Evolutionary conservation across 148 eudicot species (phyloP), one percentile per base, ranked within the genome.

Genomic region (Dianthus caryophyllus): DNA sequence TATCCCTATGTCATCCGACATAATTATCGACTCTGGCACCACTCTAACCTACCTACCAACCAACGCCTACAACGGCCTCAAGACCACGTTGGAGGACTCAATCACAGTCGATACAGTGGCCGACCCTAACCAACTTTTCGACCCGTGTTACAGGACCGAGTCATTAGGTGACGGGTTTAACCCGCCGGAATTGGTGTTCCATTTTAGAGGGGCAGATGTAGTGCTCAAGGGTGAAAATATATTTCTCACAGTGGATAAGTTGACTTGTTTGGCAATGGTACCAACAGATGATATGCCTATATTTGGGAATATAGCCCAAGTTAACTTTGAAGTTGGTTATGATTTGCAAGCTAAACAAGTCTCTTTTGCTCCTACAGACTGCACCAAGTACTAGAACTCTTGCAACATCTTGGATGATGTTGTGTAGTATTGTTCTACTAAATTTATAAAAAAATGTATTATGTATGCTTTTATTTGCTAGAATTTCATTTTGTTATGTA

Each of bases 11-110:
- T 66, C 54, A 24, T 49, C 63, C 10, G 71, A 75, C 63, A 60
- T 79, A 1, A 46, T 75, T 41, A 72, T 79, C 58, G 82, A 79
- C 61, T 75, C 82, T 24, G 79, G 79, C 27, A 75, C 82, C 30
- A 65, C 79, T 9, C 15, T 68, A 11, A 75, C 79, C 0, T 26
- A 46, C 18, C 44, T 75, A 25, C 79, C 76, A 9, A 1, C 48
- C 2, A 41, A 21, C 17, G 47, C 71, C 2, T 79, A 75, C 31
- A 41, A 31, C 10, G 16, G 44, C 17, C n/a, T 79, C 7, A 62
- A n/a, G 59, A 16, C 54, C 0, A 71, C 71, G 2, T 21, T 74
- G 4, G 25, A 22, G 62, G 50, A 5, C 1, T 44, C 75, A 15
- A 67, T 71, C 6, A 25, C 53, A 2, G 43, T 27, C 26, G 50